phyloP scores from a whole-genome alignment of 306 rosid genomes.

The Corylus avellana region DNA sequence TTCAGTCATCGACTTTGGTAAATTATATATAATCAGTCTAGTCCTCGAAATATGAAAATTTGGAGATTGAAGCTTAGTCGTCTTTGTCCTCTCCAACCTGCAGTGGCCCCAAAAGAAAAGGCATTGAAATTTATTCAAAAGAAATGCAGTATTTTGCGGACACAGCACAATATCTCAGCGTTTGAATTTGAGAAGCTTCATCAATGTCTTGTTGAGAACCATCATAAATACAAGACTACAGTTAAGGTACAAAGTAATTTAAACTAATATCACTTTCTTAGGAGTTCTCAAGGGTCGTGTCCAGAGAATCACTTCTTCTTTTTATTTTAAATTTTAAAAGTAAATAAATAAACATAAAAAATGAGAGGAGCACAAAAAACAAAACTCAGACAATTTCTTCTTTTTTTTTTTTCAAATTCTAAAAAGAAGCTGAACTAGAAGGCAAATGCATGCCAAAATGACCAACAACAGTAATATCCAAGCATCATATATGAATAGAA shows the following conservation, averaged over 20 bases:
- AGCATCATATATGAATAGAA: background rate
- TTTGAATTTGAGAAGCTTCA: background rate
- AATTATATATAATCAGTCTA: slow-evolving; percentile 79
- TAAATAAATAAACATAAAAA: background rate
- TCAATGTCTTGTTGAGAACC: background rate
- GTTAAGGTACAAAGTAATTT: background rate
- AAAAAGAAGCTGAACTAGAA: background rate
- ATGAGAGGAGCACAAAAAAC: background rate
- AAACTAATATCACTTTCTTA: background rate
- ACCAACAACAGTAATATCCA: background rate
- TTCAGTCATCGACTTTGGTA: slow-evolving; percentile 83
- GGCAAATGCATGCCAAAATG: slow-evolving; percentile 1
- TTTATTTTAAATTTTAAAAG: background rate
- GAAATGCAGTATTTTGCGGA: background rate
- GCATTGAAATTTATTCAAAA: slow-evolving; percentile 2
- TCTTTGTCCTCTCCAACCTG: slow-evolving; percentile 76
- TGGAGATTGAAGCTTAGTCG: slow-evolving; percentile 87
- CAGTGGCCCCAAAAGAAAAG: slow-evolving; percentile 8
- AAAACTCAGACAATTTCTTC: background rate
- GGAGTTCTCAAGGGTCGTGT: background rate
- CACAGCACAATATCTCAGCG: slow-evolving; percentile 3
- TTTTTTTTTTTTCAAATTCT: background rate
- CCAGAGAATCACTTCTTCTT: background rate
- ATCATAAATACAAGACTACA: background rate
- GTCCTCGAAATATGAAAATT: slow-evolving; percentile 90